Evolutionary conservation across 2,329 filamentous ascomycete species (phyloP).

Genomic region (Bipolaris sorokiniana): DNA sequence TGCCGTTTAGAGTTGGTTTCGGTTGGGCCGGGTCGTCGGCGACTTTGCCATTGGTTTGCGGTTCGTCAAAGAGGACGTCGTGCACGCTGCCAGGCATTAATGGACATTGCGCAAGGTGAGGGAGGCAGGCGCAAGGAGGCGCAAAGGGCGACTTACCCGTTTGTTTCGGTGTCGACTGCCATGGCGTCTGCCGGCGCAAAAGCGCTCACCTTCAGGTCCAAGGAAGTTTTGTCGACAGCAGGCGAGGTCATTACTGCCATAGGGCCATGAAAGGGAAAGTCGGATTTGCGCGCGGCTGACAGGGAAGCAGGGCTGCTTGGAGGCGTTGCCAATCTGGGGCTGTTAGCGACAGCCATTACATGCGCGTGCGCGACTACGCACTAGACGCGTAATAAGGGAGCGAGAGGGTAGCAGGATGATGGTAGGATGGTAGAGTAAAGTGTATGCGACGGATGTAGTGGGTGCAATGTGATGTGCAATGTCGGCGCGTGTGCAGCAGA

Average conservation of each 20-base stretch:
- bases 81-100: constrained; percentile 36
- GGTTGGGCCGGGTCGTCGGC: constrained; percentile 30
- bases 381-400: constrained; percentile 23
- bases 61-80: constrained; percentile 47
- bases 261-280: constrained; percentile 42
- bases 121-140: constrained; percentile 14
- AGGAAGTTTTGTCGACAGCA: constrained; percentile 43
- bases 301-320: constrained; percentile 12
- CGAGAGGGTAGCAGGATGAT: constrained; percentile 3
- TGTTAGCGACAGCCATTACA: constrained; percentile 24
- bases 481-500: constrained; percentile 22
- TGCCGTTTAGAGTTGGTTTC: constrained; percentile 41
- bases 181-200: constrained; percentile 56
- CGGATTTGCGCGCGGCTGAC: constrained; percentile 33
- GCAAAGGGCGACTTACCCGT: constrained; percentile 62
- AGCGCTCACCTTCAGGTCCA: constrained; percentile 60
- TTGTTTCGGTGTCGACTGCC: constrained; percentile 60
- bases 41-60: constrained; percentile 25
- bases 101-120: constrained; percentile 15
- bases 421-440: neutral
- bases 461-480: neutral
- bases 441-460: no score
- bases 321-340: constrained; percentile 19
- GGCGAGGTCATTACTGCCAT: constrained; percentile 52
- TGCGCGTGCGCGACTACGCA: constrained; percentile 26